A percentile compares a stretch with the other conserved stretches of the same genome.
Evolutionary conservation across 805 yeast species (phyloP).

Genomic region (Starmerella tilneyi): DNA sequence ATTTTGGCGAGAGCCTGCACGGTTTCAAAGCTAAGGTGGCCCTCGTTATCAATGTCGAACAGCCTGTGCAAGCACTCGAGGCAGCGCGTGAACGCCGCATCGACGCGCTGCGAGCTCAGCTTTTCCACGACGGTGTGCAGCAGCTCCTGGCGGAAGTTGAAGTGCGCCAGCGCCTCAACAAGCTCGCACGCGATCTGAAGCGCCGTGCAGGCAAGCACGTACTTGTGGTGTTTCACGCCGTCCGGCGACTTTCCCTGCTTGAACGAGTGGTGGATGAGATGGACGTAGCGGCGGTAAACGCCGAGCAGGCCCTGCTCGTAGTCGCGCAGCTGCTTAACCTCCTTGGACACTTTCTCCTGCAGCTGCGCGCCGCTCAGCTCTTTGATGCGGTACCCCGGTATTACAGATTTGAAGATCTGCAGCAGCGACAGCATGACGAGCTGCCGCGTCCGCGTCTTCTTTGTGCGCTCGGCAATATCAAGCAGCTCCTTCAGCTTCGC

Average conservation of each 20-base stretch:
- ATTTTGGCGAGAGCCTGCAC: conserved; percentile 59
- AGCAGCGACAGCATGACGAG: conserved; percentile 68
- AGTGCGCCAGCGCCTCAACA: conserved; percentile 55
- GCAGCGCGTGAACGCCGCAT: conserved; percentile 45
- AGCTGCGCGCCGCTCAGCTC: conserved; percentile 72
- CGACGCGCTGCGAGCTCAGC: conserved; percentile 44
- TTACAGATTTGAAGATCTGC: conserved; percentile 71
- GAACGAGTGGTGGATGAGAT: conserved; percentile 39
- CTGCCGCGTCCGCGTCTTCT: conserved; percentile 47
- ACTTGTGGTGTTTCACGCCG: conserved; percentile 7
- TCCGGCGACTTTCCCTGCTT: conserved; percentile 31
- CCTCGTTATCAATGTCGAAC: conserved; percentile 68
- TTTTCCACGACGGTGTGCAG: conserved; percentile 57
- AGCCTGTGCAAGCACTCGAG: conserved; percentile 57
- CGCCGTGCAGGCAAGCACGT: conserved; percentile 36
- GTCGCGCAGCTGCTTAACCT: conserved; percentile 62
- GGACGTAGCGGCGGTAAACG: conserved; percentile 60
- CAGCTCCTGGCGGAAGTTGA: conserved; percentile 73
- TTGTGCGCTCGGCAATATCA: conserved; percentile 23
- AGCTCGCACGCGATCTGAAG: conserved; percentile 73
- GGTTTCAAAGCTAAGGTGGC: conserved; percentile 68
- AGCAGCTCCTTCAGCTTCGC: conserved; percentile 46
- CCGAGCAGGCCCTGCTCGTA: conserved; percentile 71
- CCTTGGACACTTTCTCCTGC: conserved; percentile 72
- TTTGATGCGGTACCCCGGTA: conserved; percentile 81